Conservation (phyloP, 2,329 filamentous ascomycete species). For the Decorospora gaudefroyi region DNA sequence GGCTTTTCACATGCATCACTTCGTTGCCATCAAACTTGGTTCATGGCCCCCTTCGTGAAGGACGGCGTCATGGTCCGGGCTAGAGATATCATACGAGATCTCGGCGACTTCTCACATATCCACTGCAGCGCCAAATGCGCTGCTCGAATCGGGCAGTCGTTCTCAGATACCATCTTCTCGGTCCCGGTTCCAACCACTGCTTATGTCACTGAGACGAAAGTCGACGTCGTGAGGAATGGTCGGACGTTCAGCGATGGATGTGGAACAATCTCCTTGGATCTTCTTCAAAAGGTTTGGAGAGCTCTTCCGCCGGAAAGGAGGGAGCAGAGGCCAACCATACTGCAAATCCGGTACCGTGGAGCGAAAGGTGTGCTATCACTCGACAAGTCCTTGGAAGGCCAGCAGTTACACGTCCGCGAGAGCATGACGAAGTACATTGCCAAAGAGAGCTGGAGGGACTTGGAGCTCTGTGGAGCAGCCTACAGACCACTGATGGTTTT, state of each 20-base stretch:
- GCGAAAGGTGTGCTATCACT: slow-evolving; percentile 67
- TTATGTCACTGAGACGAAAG: slow-evolving; percentile 48
- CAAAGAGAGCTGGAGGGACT: slow-evolving; percentile 54
- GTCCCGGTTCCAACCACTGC: slow-evolving; percentile 60
- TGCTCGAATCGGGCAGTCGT: slow-evolving; percentile 67
- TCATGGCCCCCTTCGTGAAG: slow-evolving; percentile 39
- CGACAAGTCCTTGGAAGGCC: slow-evolving; percentile 63
- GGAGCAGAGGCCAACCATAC: slow-evolving; percentile 50
- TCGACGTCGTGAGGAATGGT: slow-evolving; percentile 60
- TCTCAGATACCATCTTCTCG: slow-evolving; percentile 75
- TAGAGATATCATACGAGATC: slow-evolving; percentile 56
- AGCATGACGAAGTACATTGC: slow-evolving; percentile 79
- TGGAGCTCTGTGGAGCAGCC: slow-evolving; percentile 74
- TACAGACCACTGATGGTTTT: slow-evolving; percentile 69
- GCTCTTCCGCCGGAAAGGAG: slow-evolving; percentile 54
- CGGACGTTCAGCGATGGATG: slow-evolving; percentile 79
- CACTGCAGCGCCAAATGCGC: slow-evolving; percentile 62
- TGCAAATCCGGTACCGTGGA: slow-evolving; percentile 73
- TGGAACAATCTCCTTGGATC: slow-evolving; percentile 68
- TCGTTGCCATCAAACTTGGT: slow-evolving; percentile 39
- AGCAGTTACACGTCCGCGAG: slow-evolving; percentile 63
- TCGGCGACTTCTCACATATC: slow-evolving; percentile 53
- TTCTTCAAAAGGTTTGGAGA: slow-evolving; percentile 65
- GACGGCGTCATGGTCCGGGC: slow-evolving; percentile 54
- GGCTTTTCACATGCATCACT: slow-evolving; percentile 44